A percentile compares a stretch with the other conserved stretches of the same genome.
Evolutionary conservation across 2,329 filamentous ascomycete genomes (phyloP).

Genomic region (Cladosporium sp.): DNA sequence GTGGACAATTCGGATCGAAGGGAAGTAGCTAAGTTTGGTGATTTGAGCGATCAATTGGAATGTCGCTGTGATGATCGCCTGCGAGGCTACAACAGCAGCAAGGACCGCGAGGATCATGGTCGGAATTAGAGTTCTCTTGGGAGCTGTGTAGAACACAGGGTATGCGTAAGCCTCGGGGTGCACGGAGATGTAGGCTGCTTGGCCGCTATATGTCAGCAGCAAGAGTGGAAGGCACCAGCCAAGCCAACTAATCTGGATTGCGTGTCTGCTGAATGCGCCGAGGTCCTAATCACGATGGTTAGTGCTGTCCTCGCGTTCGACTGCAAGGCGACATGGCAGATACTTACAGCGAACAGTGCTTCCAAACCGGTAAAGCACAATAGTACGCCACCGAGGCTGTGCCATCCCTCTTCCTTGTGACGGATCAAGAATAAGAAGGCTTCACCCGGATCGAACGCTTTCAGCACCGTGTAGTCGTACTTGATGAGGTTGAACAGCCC

Average conservation of each 20-base stretch:
- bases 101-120: constrained; percentile 67
- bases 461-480: constrained; percentile 52
- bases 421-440: constrained; percentile 62
- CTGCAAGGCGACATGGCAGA: too few relatives aligned
- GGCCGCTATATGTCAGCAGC: constrained; percentile 67
- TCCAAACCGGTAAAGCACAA: constrained; percentile 78
- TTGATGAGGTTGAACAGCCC: constrained; percentile 60
- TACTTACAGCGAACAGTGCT: constrained; percentile 63
- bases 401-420: constrained; percentile 63
- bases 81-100: constrained; percentile 69
- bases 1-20: constrained; percentile 71
- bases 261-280: constrained; percentile 64
- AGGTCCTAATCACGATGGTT: constrained; percentile 50
- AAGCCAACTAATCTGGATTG: constrained; percentile 74
- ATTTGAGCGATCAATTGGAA: constrained; percentile 68
- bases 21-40: constrained; percentile 73
- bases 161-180: constrained; percentile 64
- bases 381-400: constrained; percentile 64
- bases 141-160: constrained; percentile 71
- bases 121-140: constrained; percentile 67
- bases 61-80: constrained; percentile 74
- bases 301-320: not conserved
- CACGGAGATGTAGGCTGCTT: constrained; percentile 69
- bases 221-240: constrained; percentile 64
- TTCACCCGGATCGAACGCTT: constrained; percentile 57